Evolutionary conservation across 176 grass and related monocot genomes (phyloP).

Genomic region (Microstegium vimineum): DNA sequence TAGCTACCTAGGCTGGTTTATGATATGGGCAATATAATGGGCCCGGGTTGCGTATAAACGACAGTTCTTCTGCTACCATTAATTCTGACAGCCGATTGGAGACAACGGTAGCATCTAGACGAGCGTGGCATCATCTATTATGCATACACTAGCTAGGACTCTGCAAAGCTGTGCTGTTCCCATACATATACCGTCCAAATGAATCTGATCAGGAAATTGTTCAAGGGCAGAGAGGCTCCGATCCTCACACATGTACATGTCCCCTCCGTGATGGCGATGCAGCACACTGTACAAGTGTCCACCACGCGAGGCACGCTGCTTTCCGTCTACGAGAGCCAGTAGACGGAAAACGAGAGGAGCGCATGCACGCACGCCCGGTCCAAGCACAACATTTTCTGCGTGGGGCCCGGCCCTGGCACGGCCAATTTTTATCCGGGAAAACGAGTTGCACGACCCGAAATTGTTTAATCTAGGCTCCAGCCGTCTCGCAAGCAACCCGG

Average conservation of each 20-base stretch:
- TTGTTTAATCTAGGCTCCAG: slow-evolving; percentile 15
- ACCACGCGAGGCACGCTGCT: slow-evolving; percentile 21
- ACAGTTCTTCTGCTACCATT: not conserved
- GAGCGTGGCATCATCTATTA: not conserved
- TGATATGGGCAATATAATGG: not conserved
- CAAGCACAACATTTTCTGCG: not conserved
- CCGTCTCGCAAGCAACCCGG: not conserved
- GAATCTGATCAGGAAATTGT: not conserved
- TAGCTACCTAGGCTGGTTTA: too few species aligned
- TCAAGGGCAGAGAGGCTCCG: too few species aligned
- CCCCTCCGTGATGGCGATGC: not conserved
- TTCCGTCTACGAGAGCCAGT: not conserved
- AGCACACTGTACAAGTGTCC: not conserved
- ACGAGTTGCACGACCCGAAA: slow-evolving; percentile 5
- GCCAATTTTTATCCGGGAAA: slow-evolving; percentile 1
- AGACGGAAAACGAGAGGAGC: too few species aligned
- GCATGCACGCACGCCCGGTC: too few species aligned
- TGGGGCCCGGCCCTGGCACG: not conserved
- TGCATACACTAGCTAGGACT: not conserved
- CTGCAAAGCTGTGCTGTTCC: not conserved
- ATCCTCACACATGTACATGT: not conserved
- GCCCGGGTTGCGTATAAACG: slow-evolving; percentile 1
- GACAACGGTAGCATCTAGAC: not conserved
- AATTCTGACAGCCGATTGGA: not conserved
- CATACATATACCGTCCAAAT: not conserved